These are phyloP conservation scores for Trichoderma sp. DNA, from an alignment of 2,329 filamentous ascomycete species.

Conservation along the genomic window DNA sequence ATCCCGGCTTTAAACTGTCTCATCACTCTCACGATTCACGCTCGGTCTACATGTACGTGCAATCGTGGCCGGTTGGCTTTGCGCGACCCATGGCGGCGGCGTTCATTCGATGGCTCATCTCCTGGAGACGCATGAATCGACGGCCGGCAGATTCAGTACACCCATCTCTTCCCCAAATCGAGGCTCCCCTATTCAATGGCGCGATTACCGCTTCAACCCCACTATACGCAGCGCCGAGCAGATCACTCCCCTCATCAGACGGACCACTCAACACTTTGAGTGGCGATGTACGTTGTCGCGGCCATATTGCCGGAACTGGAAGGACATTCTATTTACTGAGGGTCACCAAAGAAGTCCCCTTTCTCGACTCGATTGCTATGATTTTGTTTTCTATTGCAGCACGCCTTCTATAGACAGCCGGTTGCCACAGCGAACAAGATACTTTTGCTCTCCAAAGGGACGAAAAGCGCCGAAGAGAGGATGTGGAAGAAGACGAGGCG, in stretches of 20 bases:
- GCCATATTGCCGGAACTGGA: constrained; percentile 17
- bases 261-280: constrained; percentile 5
- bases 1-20: not conserved
- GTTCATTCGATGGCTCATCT: constrained; percentile 13
- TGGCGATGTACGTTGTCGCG: not conserved
- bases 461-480: not conserved
- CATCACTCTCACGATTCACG: not conserved
- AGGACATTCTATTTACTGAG: constrained; percentile 1
- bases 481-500: not conserved
- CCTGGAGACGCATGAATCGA: constrained; percentile 14
- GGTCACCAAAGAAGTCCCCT: constrained; percentile 1
- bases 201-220: constrained; percentile 8
- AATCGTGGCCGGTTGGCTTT: constrained; percentile 6
- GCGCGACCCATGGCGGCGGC: constrained; percentile 26
- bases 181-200: constrained; percentile 18
- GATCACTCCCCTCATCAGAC: constrained; percentile 25
- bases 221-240: constrained; percentile 24
- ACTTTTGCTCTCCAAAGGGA: not conserved
- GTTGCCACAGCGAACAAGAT: constrained; percentile 11
- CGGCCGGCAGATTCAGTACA: constrained; percentile 4
- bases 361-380: constrained; percentile 10
- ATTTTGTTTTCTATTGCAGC: not conserved
- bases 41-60: not conserved
- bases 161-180: not conserved
- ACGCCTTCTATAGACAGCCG: constrained; percentile 23